phyloP scores from a whole-genome alignment of 768 basidiomycete genomes.

The Trametes sanguinea region DNA sequence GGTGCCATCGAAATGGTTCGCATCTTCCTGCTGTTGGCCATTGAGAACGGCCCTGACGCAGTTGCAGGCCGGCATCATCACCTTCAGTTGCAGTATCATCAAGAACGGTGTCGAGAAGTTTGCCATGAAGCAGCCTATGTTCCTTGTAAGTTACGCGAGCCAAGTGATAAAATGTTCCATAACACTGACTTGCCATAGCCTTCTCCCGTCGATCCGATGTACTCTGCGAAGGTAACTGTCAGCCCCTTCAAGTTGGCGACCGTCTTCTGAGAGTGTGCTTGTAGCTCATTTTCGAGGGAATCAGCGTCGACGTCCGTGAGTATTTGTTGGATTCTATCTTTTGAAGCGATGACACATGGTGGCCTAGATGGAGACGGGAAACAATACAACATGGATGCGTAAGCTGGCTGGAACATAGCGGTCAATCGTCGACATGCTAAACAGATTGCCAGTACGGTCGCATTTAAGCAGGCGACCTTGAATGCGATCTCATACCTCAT shows the following conservation, averaged over 20 bases:
- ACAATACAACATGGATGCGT: constrained; percentile 81
- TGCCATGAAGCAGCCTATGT: constrained; percentile 73
- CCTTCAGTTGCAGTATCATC: constrained; percentile 71
- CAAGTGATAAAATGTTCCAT: not conserved
- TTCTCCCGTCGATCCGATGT: constrained; percentile 73
- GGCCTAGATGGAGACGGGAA: constrained; percentile 65
- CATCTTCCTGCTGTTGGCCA: not conserved
- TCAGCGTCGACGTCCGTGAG: constrained; percentile 70
- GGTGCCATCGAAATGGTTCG: constrained; percentile 76
- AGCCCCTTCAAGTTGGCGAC: not conserved
- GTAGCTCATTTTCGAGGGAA: constrained; percentile 72
- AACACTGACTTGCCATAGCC: constrained; percentile 44
- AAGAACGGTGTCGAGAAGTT: constrained; percentile 76
- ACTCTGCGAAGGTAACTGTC: constrained; percentile 59
- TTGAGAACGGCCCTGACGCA: not conserved
- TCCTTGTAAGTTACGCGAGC: constrained; percentile 47
- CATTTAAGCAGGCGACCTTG: constrained; percentile 79
- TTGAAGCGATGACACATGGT: not conserved
- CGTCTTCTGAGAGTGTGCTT: no score
- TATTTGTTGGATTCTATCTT: constrained; percentile 7
- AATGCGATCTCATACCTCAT: constrained; percentile 74
- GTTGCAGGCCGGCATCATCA: constrained; percentile 65
- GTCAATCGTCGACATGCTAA: not conserved
- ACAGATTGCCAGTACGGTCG: constrained; percentile 53
- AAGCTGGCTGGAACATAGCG: constrained; percentile 18